phyloP scores from a whole-genome alignment of 352 stramenopile species.

The Phytophthora pistaciae region DNA sequence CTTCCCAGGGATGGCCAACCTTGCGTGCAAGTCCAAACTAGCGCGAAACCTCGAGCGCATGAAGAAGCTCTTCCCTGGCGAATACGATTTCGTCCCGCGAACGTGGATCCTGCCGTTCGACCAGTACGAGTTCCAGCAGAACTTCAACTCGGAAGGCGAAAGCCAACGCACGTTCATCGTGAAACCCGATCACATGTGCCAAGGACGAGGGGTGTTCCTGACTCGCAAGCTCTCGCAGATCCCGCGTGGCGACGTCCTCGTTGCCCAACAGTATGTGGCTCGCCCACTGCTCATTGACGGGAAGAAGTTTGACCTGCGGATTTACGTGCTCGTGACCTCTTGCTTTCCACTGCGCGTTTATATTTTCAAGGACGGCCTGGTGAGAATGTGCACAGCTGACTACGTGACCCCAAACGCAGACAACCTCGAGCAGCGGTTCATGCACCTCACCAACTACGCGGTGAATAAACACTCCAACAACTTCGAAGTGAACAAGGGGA shows the following conservation, averaged over 20 bases:
- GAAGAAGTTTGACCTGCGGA: slow-evolving; percentile 95
- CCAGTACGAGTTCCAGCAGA: slow-evolving; percentile 91
- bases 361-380: slow-evolving; percentile 92
- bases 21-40: slow-evolving; percentile 96
- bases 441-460: slow-evolving; percentile 94
- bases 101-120: slow-evolving; percentile 98
- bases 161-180: slow-evolving; percentile 96
- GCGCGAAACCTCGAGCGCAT: slow-evolving; percentile 97
- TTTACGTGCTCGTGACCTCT: slow-evolving; percentile 93
- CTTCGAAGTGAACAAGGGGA: slow-evolving; percentile 85
- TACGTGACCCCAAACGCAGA: slow-evolving; percentile 87
- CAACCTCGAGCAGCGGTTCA: slow-evolving; percentile 91
- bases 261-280: slow-evolving; percentile 90
- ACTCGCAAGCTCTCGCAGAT: slow-evolving; percentile 93
- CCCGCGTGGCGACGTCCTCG: slow-evolving; percentile 84
- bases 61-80: slow-evolving; percentile 93
- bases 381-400: slow-evolving; percentile 90
- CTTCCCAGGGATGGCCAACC: slow-evolving; percentile 95
- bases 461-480: slow-evolving; percentile 93
- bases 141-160: slow-evolving; percentile 92
- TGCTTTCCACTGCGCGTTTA: slow-evolving; percentile 90
- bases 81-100: slow-evolving; percentile 95
- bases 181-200: slow-evolving; percentile 93
- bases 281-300: slow-evolving; percentile 80
- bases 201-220: slow-evolving; percentile 96